Conservation (phyloP, 1,284 basidiomycete species). For the Garcileccinum viscosum region DNA sequence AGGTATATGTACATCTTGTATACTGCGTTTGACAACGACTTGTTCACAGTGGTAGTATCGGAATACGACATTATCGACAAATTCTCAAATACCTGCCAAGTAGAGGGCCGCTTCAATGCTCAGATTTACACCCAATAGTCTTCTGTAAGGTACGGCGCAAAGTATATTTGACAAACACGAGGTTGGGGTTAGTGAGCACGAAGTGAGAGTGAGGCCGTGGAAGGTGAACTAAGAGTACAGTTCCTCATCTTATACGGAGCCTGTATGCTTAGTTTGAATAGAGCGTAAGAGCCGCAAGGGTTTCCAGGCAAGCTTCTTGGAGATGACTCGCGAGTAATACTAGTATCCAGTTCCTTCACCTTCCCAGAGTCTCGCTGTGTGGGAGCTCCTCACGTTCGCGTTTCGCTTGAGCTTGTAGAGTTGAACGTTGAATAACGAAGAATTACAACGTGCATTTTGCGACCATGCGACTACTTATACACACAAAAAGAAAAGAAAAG, state of each 20-base stretch:
- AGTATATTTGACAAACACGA: slow-evolving; percentile 93
- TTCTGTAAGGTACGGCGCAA: slow-evolving; percentile 80
- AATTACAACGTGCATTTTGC: too few species aligned
- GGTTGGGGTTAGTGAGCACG: slow-evolving; percentile 74
- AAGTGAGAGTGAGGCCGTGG: slow-evolving; percentile 84
- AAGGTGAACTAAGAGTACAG: slow-evolving; percentile 73
- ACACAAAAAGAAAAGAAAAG: too few species aligned
- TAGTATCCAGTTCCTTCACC: slow-evolving; percentile 71
- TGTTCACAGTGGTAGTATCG: slow-evolving; percentile 93
- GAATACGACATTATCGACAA: slow-evolving; percentile 84
- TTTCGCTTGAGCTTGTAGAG: too few species aligned
- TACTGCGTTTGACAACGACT: slow-evolving; percentile 86
- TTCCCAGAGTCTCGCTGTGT: slow-evolving; percentile 74
- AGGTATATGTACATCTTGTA: slow-evolving; percentile 89
- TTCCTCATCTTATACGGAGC: slow-evolving; percentile 65
- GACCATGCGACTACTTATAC: too few species aligned
- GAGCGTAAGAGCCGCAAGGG: slow-evolving; percentile 77
- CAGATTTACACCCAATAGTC: slow-evolving; percentile 88
- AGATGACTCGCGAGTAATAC: slow-evolving; percentile 74
- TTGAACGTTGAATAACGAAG: too few species aligned
- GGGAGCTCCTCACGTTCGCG: too few species aligned
- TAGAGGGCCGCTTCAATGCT: slow-evolving; percentile 89
- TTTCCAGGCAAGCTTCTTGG: slow-evolving; percentile 82
- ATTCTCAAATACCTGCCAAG: slow-evolving; percentile 87
- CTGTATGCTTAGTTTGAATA: slow-evolving; percentile 71